Percentiles rank a stretch among this genome's conserved stretches.
Evolutionary conservation across 129 eudicot genomes (phyloP).

Genomic region (Pittosporum tobira): DNA sequence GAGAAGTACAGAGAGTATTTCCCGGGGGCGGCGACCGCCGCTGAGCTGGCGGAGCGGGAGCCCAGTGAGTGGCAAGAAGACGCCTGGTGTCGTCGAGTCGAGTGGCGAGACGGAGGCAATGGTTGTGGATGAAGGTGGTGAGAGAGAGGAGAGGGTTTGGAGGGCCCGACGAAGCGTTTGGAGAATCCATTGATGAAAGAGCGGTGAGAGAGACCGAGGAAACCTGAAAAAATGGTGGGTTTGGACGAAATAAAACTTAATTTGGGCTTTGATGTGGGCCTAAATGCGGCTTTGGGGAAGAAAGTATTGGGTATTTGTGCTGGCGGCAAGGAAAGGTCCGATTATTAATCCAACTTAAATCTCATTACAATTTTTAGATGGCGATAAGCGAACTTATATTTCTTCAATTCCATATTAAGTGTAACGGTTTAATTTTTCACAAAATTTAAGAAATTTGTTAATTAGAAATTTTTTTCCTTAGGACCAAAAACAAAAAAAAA

Average conservation of each 20-base stretch:
- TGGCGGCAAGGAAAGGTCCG: too few species aligned
- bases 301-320: too few species aligned
- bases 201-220: conserved; percentile 2
- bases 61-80: conserved; percentile 6
- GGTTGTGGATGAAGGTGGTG: conserved; percentile 56
- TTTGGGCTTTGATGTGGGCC: background rate
- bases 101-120: conserved; percentile 39
- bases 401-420: too few species aligned
- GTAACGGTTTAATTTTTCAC: too few species aligned
- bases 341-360: too few species aligned
- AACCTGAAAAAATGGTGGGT: background rate
- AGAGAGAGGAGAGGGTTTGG: conserved; percentile 47
- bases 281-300: too few species aligned
- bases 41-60: conserved; percentile 16
- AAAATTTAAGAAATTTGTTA: too few species aligned
- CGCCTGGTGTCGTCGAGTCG: conserved; percentile 49
- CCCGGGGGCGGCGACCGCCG: background rate
- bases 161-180: conserved; percentile 37
- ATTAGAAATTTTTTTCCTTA: too few species aligned
- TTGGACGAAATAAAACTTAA: too few species aligned
- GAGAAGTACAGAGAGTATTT: background rate
- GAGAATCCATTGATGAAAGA: conserved; percentile 35
- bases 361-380: too few species aligned
- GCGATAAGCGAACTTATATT: too few species aligned
- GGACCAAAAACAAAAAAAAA: too few species aligned